Base-by-base conservation (phyloP, 2,329 filamentous ascomycete species). In the Macrophomina phaseolina region DNA sequence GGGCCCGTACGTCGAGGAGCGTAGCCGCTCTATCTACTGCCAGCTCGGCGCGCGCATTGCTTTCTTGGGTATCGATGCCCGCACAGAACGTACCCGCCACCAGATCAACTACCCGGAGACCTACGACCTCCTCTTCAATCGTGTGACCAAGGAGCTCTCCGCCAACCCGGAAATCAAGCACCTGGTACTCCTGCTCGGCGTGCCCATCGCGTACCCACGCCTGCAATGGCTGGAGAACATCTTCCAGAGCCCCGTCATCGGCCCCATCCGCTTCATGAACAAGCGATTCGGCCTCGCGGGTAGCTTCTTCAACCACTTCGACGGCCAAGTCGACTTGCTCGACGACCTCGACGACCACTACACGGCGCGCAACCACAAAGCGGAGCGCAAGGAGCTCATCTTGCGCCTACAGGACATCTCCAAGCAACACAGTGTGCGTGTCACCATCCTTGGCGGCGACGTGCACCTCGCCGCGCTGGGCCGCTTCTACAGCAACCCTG, bases 221-320 rank as follows among this genome's bases (percentile, higher is more conserved):
- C 84, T 97, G 64, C 95, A 94, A n/a, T 97, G 94, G 94, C 85
- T 97, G 4, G 94, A 98, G 77, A 97, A 97, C 74, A 91, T 97
- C 67, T 87, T 98, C 72, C 86, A 87, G 16, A 96, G 92, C 68
- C 94, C 94, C 0, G 72, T 97, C 30, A 94, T 97, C 74, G 93
- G 91, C 0, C 93, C 94, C 0, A 88, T 97, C 75, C 94, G 93
- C 74, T 90, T 98, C 69, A 78, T 97, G 72, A 95, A 97, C 82
- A 91, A 94, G 77, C 88, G 94, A 32, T 97, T 98, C 71, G 94
- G 94, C 66, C 80, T 97, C 52, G 91, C 91, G 4, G 94, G 93
- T 58, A 88, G 89, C 63, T 83, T 97, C 52, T 97, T 98, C 84
- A 98, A 98, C 79, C 87, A 93, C 66, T 97, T 98, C 71, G 94